These are phyloP conservation scores for Ustilago loliicola DNA, from an alignment of 1,284 basidiomycete species.

Conservation along the genomic window DNA sequence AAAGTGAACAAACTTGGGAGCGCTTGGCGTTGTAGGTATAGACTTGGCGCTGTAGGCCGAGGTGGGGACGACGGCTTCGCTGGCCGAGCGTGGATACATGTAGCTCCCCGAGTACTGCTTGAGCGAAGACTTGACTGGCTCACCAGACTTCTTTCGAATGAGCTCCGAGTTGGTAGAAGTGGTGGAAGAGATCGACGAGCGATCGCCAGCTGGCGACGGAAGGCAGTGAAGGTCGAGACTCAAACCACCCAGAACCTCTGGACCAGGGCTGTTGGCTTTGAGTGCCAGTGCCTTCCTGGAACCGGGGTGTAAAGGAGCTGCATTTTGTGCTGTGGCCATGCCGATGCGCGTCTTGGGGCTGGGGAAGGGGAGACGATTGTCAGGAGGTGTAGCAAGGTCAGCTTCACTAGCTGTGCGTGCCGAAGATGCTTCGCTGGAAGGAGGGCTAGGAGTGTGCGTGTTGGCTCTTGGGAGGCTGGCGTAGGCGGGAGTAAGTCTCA, in stretches of 20 bases:
- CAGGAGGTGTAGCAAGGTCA: constrained; percentile 35
- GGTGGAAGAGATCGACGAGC: constrained; percentile 40
- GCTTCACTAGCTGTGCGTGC: constrained; percentile 43
- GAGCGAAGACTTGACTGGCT: constrained; percentile 90
- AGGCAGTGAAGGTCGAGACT: constrained; percentile 62
- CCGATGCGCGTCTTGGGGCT: constrained; percentile 33
- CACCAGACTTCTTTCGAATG: constrained; percentile 90
- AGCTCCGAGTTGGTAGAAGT: constrained; percentile 68
- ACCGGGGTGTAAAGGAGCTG: constrained; percentile 44
- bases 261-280: constrained; percentile 52
- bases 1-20: constrained; percentile 89
- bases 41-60: constrained; percentile 54
- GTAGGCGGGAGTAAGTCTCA: constrained; percentile 61
- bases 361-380: constrained; percentile 47
- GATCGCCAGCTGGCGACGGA: constrained; percentile 52
- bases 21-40: constrained; percentile 75
- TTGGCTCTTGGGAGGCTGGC: constrained; percentile 13
- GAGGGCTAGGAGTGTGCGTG: constrained; percentile 47
- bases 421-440: constrained; percentile 40
- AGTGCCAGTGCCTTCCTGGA: constrained; percentile 60
- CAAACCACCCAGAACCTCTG: constrained; percentile 56
- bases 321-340: constrained; percentile 15
- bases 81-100: constrained; percentile 71
- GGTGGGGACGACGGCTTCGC: constrained; percentile 69
- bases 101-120: constrained; percentile 76